Base-by-base conservation (phyloP, 345 rosid species). In the Citropsis articulata region DNA sequence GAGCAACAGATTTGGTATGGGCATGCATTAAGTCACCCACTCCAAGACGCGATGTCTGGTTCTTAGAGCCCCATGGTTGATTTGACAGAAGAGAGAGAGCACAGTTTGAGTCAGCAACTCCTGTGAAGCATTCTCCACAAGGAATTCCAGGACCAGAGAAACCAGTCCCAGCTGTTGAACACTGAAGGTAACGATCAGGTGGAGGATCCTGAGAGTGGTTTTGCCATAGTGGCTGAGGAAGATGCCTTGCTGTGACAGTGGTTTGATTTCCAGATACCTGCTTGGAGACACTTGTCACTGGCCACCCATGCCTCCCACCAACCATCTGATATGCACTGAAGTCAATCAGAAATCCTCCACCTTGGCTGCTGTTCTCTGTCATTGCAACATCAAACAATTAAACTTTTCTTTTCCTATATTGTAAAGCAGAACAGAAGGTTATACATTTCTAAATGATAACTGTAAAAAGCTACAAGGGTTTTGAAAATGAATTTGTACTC, bases 51-150 rank as follows among this genome's bases (percentile, higher is more conserved):
- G 83, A 68, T 71, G 85, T 64, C 77, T 72, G 88, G 75, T 83
- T 80, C 63, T 83, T 84, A 40, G 89, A 63, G 87, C 85, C 85
- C 89, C 90, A 87, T 78, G 87, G 89, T 87, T 92, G 93, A 84
- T 90, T 94, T 94, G 99, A 96, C 98, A 94, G 98, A 96, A 95
- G 98, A 95, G 98, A 95, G 99, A 94, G 99, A 94, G 98, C 98
- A 93, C 98, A 84, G 86, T 76, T 89, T 56, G 98, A 92, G 82
- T 94, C 90, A 28, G 86, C 75, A 42, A 88, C 87, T 75, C 90
- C 93, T 16, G 90, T 77, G 86, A 88, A 89, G 88, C 94, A 87
- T 89, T 90, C 90, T 83, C 84, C 91, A 3, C 91, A 82, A 77
- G 88, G 82, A 73, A 83, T 78, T 68, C 83, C 87, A n/a, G 91